These are phyloP conservation scores for Thelonectria discophora DNA, from an alignment of 2,329 filamentous ascomycete genomes.

Conservation along the genomic window DNA sequence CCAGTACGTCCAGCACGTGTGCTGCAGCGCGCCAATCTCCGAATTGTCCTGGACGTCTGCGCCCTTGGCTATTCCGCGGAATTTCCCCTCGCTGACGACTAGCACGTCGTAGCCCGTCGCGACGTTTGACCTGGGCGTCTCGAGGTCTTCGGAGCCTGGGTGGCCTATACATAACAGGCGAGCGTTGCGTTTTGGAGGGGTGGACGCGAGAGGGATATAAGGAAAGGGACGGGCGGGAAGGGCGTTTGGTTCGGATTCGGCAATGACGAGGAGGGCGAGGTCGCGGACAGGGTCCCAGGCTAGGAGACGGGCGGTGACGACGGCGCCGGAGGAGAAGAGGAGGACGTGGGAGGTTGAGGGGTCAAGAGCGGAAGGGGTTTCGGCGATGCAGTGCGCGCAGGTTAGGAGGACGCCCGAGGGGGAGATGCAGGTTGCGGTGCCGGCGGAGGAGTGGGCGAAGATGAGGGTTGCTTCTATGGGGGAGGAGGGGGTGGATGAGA, in stretches of 20 bases:
- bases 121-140: constrained; percentile 47
- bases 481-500: constrained; percentile 4
- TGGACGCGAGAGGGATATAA: constrained; percentile 24
- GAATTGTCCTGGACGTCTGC: constrained; percentile 59
- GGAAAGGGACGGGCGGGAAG: constrained; percentile 32
- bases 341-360: constrained; percentile 49
- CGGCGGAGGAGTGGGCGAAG: constrained; percentile 59
- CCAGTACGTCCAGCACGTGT: constrained; percentile 67
- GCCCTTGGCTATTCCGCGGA: constrained; percentile 48
- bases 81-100: constrained; percentile 55
- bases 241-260: constrained; percentile 34
- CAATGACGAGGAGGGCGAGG: constrained; percentile 56
- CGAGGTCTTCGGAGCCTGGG: constrained; percentile 54
- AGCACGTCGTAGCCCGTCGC: constrained; percentile 57
- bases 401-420: constrained; percentile 56
- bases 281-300: constrained; percentile 56
- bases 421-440: constrained; percentile 60
- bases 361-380: constrained; percentile 48
- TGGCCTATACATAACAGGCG: constrained; percentile 48
- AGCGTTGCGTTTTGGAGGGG: constrained; percentile 30
- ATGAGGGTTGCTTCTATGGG: constrained; percentile 49
- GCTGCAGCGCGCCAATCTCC: constrained; percentile 61
- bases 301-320: constrained; percentile 50
- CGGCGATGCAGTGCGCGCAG: constrained; percentile 61
- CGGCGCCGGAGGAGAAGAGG: constrained; percentile 52